Conservation (phyloP, 2,329 filamentous ascomycete species). For the Cytospora chrysosperma region DNA sequence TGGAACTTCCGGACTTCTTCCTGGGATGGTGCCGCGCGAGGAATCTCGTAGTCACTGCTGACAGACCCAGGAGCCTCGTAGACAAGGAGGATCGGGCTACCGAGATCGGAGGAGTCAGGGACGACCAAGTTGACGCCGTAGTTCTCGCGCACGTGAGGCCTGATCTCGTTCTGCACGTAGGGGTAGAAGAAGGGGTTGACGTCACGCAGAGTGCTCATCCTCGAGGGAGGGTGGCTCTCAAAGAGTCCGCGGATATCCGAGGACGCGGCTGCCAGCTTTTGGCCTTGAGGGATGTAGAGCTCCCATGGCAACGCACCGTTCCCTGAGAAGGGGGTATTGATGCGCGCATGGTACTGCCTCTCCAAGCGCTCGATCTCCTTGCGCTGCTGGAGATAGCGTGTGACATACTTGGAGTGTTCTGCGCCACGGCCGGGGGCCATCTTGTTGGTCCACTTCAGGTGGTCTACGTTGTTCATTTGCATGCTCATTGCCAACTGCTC, state of each 20-base stretch:
- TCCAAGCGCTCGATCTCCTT: slow-evolving; percentile 82
- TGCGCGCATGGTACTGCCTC: slow-evolving; percentile 76
- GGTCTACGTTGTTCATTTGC: slow-evolving; percentile 81
- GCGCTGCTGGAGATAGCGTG: slow-evolving; percentile 81
- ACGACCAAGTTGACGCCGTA: slow-evolving; percentile 74
- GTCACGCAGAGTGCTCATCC: slow-evolving; percentile 59
- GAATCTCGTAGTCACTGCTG: slow-evolving; percentile 50
- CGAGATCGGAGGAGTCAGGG: slow-evolving; percentile 60
- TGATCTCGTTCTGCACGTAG: slow-evolving; percentile 65
- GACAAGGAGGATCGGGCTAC: slow-evolving; percentile 67
- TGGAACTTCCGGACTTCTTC: slow-evolving; percentile 54
- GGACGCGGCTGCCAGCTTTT: slow-evolving; percentile 75
- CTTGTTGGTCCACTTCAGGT: slow-evolving; percentile 45
- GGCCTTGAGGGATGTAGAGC: slow-evolving; percentile 81
- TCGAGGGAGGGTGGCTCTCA: slow-evolving; percentile 69
- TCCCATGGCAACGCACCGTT: slow-evolving; percentile 79
- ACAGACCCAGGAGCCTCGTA: slow-evolving; percentile 63
- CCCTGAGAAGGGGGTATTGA: slow-evolving; percentile 72
- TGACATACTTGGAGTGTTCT: slow-evolving; percentile 79
- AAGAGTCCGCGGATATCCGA: slow-evolving; percentile 74
- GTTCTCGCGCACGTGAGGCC: slow-evolving; percentile 62
- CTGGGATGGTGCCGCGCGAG: slow-evolving; percentile 52
- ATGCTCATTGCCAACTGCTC: slow-evolving; percentile 87
- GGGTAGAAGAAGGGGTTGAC: slow-evolving; percentile 80
- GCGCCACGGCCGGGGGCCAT: slow-evolving; percentile 71